Conservation (phyloP, 2,329 filamentous ascomycete species). For the Delphinella strobiligena region DNA sequence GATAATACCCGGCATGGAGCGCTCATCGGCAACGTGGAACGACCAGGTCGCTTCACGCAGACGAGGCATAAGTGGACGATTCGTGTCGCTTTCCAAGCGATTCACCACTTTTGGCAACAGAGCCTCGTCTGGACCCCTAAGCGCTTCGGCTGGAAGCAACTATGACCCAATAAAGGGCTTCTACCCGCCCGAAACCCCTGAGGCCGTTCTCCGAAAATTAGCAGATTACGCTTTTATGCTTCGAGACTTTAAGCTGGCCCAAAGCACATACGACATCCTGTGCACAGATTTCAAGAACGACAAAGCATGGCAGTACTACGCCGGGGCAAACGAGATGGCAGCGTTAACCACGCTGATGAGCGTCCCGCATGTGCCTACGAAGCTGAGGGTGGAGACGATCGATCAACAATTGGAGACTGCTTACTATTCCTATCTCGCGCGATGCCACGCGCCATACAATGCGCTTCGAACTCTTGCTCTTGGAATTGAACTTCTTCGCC, state of each 20-base stretch:
- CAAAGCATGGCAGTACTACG: constrained; percentile 94
- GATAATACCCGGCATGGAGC: constrained; percentile 91
- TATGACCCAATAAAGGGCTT: constrained; percentile 70
- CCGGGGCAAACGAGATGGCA: constrained; percentile 90
- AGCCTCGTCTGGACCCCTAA: constrained; percentile 42
- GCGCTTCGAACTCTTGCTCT: constrained; percentile 67
- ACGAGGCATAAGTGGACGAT: constrained; percentile 79
- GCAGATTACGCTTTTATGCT: constrained; percentile 97
- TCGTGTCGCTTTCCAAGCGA: constrained; percentile 85
- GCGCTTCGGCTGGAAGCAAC: constrained; percentile 44
- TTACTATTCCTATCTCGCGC: constrained; percentile 81
- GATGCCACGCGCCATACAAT: constrained; percentile 68
- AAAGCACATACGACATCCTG: constrained; percentile 83
- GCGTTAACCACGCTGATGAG: constrained; percentile 72
- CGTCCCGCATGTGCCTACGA: constrained; percentile 54
- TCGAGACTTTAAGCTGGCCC: constrained; percentile 84
- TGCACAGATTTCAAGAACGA: constrained; percentile 84
- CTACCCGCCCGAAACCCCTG: constrained; percentile 71
- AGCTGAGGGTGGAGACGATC: constrained; percentile 66
- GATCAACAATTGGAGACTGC: constrained; percentile 83
- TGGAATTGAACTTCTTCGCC: constrained; percentile 67
- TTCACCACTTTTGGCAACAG: constrained; percentile 73
- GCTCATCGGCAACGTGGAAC: constrained; percentile 84
- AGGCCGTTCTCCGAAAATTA: constrained; percentile 84
- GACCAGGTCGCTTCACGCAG: constrained; percentile 89